Conservation (phyloP, 2,329 filamentous ascomycete genomes). For the Sphaceloma murrayae region DNA sequence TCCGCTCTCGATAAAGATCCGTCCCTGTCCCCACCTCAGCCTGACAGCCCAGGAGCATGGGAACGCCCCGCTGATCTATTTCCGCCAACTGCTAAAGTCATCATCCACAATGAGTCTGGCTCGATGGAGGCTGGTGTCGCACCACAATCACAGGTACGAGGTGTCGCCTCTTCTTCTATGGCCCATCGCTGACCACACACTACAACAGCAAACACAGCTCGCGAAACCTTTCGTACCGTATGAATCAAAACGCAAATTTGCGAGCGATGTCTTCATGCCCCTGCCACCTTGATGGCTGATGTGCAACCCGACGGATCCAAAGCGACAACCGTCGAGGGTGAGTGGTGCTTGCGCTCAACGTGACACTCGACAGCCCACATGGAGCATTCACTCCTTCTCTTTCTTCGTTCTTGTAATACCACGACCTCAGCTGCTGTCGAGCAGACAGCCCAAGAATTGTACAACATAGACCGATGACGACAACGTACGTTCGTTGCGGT, state of each 20-base stretch:
- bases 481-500: too few species aligned
- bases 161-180: too few species aligned
- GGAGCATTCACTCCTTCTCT: conserved; percentile 1
- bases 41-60: not conserved
- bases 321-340: conserved; percentile 16
- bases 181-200: too few species aligned
- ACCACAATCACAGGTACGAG: conserved; percentile 8
- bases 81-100: too few species aligned
- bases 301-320: conserved; percentile 6
- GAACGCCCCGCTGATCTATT: conserved; percentile 1
- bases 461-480: too few species aligned
- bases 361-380: conserved; percentile 4
- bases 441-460: not conserved
- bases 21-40: conserved; percentile 1
- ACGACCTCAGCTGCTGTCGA: not conserved
- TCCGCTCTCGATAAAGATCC: conserved; percentile 1
- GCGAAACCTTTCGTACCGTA: not conserved
- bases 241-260: not conserved
- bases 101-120: conserved; percentile 7
- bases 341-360: conserved; percentile 4
- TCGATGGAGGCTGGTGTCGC: not conserved
- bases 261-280: not conserved
- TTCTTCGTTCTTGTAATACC: conserved; percentile 4
- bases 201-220: too few species aligned
- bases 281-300: not conserved